Conservation (phyloP, 176 grass and related monocot genomes). For the Guadua angustifolia region DNA sequence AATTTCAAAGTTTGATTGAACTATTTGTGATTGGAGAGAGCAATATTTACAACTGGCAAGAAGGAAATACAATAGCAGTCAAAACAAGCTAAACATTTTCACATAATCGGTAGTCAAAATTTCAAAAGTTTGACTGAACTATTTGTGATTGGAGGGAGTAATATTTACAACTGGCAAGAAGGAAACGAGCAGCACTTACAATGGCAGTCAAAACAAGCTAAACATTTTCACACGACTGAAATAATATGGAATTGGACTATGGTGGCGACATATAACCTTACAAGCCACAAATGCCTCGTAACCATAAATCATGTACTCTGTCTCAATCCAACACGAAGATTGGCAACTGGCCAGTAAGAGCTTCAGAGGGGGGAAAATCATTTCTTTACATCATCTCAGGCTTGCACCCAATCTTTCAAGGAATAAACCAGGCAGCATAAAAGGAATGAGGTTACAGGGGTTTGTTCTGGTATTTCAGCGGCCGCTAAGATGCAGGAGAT, state of each 20-base stretch:
- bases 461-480: conserved; percentile 19
- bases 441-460: neutral
- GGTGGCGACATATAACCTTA: neutral
- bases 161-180: conserved; percentile 34
- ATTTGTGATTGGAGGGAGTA: too few species aligned
- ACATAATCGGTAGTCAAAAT: neutral
- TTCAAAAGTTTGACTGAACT: too few species aligned
- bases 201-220: conserved; percentile 11
- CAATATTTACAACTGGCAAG: conserved; percentile 33
- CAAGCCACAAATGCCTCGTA: neutral
- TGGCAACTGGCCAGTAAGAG: neutral
- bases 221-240: conserved; percentile 4
- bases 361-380: conserved; percentile 10
- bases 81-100: conserved; percentile 14
- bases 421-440: conserved; percentile 23
- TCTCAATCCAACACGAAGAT: neutral
- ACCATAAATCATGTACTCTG: neutral
- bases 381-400: conserved; percentile 33
- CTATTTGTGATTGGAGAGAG: too few species aligned
- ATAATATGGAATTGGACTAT: conserved; percentile 5
- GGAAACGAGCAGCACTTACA: neutral
- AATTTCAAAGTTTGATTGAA: too few species aligned
- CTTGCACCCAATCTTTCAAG: conserved; percentile 32
- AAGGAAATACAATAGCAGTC: conserved; percentile 11
- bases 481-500: neutral